phyloP scores from a whole-genome alignment of 2,329 filamentous ascomycete species.

The Incumbomyces lentus region DNA sequence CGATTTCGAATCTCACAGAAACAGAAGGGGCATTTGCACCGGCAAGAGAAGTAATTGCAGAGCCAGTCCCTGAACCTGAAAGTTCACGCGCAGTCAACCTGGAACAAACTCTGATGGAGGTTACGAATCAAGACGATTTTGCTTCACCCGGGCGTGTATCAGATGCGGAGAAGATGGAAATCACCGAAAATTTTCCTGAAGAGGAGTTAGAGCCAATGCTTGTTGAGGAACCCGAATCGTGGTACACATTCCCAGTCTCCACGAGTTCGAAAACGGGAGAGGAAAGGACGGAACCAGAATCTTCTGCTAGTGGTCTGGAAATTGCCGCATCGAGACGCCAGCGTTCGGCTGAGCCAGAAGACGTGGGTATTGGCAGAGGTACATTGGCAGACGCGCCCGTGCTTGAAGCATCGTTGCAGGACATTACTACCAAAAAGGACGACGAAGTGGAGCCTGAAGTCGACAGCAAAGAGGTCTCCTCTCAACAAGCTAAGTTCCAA shows the following conservation, averaged over 20 bases:
- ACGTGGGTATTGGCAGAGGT: no score
- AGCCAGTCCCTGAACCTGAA: neutral
- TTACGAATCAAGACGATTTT: no score
- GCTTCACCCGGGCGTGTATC: no score
- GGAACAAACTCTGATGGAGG: neutral
- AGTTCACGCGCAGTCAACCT: neutral
- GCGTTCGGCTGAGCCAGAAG: no score
- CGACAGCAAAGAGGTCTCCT: no score
- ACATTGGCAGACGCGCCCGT: no score
- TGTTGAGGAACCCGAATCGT: neutral
- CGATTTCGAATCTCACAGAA: neutral
- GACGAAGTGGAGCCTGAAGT: constrained; percentile 3
- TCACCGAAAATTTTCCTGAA: no score
- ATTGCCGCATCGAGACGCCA: no score
- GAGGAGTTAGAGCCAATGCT: neutral
- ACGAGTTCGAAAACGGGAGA: constrained; percentile 4
- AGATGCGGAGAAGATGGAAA: no score
- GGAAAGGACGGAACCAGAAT: constrained; percentile 18
- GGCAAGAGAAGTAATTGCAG: neutral
- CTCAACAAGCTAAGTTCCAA: neutral
- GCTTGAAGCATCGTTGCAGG: no score
- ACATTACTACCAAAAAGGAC: neutral
- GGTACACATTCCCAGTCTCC: neutral
- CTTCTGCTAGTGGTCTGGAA: no score
- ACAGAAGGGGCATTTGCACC: neutral